Evolutionary conservation across 2,329 filamentous ascomycete genomes (phyloP).

Genomic region (Ophiocordyceps camponoti-floridani): DNA sequence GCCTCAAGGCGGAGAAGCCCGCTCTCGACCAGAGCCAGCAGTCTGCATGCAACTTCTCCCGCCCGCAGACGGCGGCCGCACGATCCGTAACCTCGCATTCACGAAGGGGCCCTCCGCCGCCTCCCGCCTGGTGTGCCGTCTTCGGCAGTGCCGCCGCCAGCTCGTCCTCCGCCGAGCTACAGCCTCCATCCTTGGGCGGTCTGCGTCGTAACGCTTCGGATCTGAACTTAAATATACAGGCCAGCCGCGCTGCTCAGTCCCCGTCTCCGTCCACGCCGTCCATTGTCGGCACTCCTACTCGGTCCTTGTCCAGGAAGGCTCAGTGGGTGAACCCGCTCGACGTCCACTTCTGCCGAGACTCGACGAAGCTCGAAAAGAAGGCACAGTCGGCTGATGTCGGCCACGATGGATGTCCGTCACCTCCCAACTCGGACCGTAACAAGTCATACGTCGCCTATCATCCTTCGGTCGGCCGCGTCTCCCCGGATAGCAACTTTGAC

Average conservation of each 20-base stretch:
- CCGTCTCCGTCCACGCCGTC: neutral
- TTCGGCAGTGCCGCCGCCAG: conserved; percentile 18
- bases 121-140: conserved; percentile 13
- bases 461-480: neutral
- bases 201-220: conserved; percentile 19
- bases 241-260: conserved; percentile 9
- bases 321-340: conserved; percentile 30
- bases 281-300: conserved; percentile 3
- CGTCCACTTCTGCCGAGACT: conserved; percentile 20
- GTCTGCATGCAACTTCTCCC: conserved; percentile 17
- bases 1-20: conserved; percentile 8
- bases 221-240: conserved; percentile 11
- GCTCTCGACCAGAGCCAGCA: conserved; percentile 15
- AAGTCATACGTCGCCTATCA: conserved; percentile 6
- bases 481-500: conserved; percentile 4
- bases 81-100: conserved; percentile 23
- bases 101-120: conserved; percentile 5
- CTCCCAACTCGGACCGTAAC: conserved; percentile 17
- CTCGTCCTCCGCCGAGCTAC: conserved; percentile 27
- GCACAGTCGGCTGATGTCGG: neutral
- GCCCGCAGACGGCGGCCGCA: conserved; percentile 11
- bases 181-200: conserved; percentile 11
- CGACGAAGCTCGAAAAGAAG: neutral
- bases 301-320: conserved; percentile 14
- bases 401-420: conserved; percentile 15